Evolutionary conservation across 345 rosid species (phyloP).

Genomic region (Rubroshorea leprosula): DNA sequence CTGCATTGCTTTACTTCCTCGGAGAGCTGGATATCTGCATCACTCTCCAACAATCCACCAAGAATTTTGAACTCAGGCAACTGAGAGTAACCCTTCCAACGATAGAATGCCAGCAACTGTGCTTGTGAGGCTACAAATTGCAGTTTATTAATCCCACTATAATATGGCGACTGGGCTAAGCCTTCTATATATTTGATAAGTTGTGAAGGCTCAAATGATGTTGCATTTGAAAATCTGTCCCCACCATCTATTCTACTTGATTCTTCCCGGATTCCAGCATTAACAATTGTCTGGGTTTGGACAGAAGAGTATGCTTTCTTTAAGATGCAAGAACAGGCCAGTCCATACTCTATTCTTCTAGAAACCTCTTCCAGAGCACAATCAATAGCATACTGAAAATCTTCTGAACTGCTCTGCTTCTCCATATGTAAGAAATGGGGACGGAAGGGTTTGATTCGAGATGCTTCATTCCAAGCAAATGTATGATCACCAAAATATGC

Average conservation of each 20-base stretch:
- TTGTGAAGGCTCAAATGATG: conserved; percentile 49
- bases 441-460: conserved; percentile 57
- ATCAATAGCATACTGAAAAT: conserved; percentile 51
- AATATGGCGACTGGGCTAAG: conserved; percentile 37
- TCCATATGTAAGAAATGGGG: conserved; percentile 52
- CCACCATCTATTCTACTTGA: conserved; percentile 36
- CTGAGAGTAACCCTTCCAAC: conserved; percentile 55
- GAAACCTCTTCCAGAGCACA: conserved; percentile 70
- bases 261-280: conserved; percentile 52
- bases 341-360: conserved; percentile 63
- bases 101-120: conserved; percentile 52
- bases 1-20: conserved; percentile 16
- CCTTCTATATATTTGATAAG: conserved; percentile 39
- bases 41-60: conserved; percentile 37
- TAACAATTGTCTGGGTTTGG: conserved; percentile 45
- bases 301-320: conserved; percentile 36
- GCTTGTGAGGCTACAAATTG: conserved; percentile 41
- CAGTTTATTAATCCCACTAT: conserved; percentile 36
- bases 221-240: conserved; percentile 39
- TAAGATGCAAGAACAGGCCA: conserved; percentile 67
- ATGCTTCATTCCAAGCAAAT: conserved; percentile 65
- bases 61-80: conserved; percentile 52
- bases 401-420: conserved; percentile 44
- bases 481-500: conserved; percentile 72
- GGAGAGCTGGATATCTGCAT: conserved; percentile 31